Percentiles rank a stretch among this genome's conserved stretches.
Evolutionary conservation across 306 rosid genomes (phyloP).

Genomic region (Acacia acuminata): DNA sequence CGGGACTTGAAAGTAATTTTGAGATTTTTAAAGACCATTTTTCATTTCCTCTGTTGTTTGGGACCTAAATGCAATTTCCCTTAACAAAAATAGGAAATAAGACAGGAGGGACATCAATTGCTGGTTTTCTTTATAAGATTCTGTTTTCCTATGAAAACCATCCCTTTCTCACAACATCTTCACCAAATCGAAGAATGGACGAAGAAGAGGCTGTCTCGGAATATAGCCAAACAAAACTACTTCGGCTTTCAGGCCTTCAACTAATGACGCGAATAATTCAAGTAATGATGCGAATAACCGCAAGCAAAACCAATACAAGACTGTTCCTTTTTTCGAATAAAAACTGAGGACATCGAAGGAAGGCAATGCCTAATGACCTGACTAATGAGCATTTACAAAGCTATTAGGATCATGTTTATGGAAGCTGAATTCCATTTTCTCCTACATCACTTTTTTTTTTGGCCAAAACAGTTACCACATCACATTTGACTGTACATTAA

Average conservation of each 20-base stretch:
- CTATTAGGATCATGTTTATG: neutral
- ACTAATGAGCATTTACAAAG: neutral
- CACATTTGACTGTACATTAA: constrained; percentile 1
- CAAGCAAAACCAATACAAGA: neutral
- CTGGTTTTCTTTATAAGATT: neutral
- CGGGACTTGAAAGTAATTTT: no score
- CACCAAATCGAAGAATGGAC: neutral
- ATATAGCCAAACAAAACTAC: neutral
- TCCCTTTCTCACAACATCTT: neutral
- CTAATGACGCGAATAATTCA: neutral
- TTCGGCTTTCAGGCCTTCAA: neutral
- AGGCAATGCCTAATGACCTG: neutral
- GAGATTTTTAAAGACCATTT: no score
- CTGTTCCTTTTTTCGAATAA: no score
- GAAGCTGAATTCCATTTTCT: neutral
- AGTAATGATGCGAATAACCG: neutral
- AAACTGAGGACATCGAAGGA: neutral
- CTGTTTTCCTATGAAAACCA: neutral
- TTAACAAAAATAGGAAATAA: no score
- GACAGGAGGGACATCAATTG: neutral
- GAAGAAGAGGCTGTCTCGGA: neutral
- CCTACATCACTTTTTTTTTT: neutral
- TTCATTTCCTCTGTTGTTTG: no score
- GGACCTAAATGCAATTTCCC: no score
- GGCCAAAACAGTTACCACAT: neutral